Conservation (phyloP, 768 basidiomycete genomes). For the Cytidiella melzeri region DNA sequence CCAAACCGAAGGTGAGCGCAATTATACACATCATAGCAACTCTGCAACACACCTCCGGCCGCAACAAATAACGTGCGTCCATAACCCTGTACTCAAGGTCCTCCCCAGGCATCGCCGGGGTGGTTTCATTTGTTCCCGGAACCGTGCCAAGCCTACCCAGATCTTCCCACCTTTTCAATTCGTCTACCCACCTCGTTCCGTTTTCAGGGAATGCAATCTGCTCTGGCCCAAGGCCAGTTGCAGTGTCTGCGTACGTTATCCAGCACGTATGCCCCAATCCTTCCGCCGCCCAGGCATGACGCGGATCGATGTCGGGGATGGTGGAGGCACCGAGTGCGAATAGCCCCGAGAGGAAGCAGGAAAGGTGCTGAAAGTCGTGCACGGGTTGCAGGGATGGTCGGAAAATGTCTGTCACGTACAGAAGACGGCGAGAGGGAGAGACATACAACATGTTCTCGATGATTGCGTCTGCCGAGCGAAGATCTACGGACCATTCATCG, state of each 20-base stretch:
- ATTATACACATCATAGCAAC: background rate
- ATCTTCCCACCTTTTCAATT: slow-evolving; percentile 40
- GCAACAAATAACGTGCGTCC: slow-evolving; percentile 46
- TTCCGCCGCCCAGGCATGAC: slow-evolving; percentile 69
- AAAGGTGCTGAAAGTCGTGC: slow-evolving; percentile 58
- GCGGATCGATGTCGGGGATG: slow-evolving; percentile 42
- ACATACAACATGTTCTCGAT: slow-evolving; percentile 61
- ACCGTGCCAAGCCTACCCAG: slow-evolving; percentile 28
- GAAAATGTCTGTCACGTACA: slow-evolving; percentile 63
- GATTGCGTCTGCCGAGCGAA: slow-evolving; percentile 55
- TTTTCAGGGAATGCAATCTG: slow-evolving; percentile 35
- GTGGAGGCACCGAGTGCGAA: slow-evolving; percentile 66
- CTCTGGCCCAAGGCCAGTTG: slow-evolving; percentile 66
- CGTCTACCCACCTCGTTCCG: slow-evolving; percentile 28
- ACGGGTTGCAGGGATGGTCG: slow-evolving; percentile 4
- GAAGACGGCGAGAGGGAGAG: slow-evolving; percentile 55
- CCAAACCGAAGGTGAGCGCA: slow-evolving; percentile 32
- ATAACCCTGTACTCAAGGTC: slow-evolving; percentile 46
- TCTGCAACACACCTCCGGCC: slow-evolving; percentile 56
- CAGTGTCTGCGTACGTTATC: slow-evolving; percentile 65
- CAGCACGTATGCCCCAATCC: slow-evolving; percentile 76
- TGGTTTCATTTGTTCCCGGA: slow-evolving; percentile 44
- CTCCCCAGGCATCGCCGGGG: slow-evolving; percentile 23
- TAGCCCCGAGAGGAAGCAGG: slow-evolving; percentile 75
- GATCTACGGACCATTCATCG: slow-evolving; percentile 34